A percentile compares a stretch with the other conserved stretches of the same genome.
Conservation (phyloP, 108 stramenopile genomes). For the Cyclotella choctawhatcheeana region DNA sequence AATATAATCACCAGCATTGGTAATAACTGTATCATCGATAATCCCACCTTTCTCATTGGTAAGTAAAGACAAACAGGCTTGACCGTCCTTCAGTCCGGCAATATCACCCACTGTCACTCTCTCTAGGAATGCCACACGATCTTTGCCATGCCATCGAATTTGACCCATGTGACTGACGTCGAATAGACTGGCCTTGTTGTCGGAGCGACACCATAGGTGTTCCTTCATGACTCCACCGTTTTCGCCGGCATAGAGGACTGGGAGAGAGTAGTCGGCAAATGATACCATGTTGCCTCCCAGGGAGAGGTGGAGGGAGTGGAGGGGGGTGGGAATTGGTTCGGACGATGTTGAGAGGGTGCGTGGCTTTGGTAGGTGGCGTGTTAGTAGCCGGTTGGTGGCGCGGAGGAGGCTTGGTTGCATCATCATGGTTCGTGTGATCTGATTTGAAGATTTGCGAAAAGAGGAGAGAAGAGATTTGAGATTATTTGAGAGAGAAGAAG, state of each 20-base stretch:
- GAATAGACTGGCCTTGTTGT: constrained; percentile 88
- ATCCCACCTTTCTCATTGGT: constrained; percentile 96
- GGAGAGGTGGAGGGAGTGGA: constrained; percentile 89
- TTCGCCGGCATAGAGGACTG: constrained; percentile 93
- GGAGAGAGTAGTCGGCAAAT: constrained; percentile 98
- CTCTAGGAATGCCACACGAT: constrained; percentile 90
- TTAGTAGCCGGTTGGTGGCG: neutral
- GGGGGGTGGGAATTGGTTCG: constrained; percentile 61
- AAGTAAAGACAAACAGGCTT: constrained; percentile 85
- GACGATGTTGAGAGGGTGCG: constrained; percentile 1
- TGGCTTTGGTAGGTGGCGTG: neutral
- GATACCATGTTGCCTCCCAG: constrained; percentile 98
- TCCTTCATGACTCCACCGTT: constrained; percentile 97
- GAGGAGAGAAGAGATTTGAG: neutral
- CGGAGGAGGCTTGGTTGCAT: neutral
- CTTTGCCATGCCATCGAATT: constrained; percentile 95
- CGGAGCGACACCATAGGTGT: constrained; percentile 90
- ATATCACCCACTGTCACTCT: constrained; percentile 94
- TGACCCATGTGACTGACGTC: constrained; percentile 99
- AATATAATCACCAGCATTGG: constrained; percentile 86
- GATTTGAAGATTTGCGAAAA: neutral
- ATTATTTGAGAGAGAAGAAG: too few relatives aligned
- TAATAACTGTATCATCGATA: constrained; percentile 98
- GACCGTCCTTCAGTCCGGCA: constrained; percentile 67
- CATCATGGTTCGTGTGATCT: neutral